Percentiles rank a stretch among this genome's conserved stretches.
Conservation (phyloP, 495 filamentous ascomycete genomes). For the Penicillium pulvis region DNA sequence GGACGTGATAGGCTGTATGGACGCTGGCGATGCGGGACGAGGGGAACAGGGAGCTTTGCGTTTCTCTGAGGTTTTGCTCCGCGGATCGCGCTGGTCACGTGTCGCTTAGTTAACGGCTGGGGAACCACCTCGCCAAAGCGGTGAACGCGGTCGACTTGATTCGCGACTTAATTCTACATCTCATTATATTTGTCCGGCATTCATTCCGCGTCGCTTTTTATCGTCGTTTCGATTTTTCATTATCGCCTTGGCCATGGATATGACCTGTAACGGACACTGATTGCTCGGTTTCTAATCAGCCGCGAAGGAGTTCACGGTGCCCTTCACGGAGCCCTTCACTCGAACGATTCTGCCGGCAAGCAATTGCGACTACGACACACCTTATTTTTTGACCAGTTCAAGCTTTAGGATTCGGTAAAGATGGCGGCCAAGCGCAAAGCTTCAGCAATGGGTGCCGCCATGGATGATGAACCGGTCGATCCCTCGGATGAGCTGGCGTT, state of each 20-base stretch:
- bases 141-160: neutral
- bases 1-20: slow-evolving; percentile 9
- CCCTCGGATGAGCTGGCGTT: slow-evolving; percentile 90
- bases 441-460: slow-evolving; percentile 59
- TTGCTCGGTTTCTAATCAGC: neutral
- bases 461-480: slow-evolving; percentile 70
- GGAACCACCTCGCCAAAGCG: neutral
- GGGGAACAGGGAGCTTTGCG: slow-evolving; percentile 24
- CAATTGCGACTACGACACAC: neutral
- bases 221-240: neutral
- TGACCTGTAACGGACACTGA: neutral
- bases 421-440: slow-evolving; percentile 82
- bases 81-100: slow-evolving; percentile 31
- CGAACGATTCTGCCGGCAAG: slow-evolving; percentile 7
- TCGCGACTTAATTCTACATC: slow-evolving; percentile 3
- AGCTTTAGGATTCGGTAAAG: slow-evolving; percentile 3
- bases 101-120: neutral
- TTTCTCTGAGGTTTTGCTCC: slow-evolving; percentile 29
- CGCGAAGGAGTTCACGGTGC: neutral
- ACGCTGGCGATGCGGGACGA: slow-evolving; percentile 1
- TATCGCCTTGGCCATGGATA: neutral
- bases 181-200: neutral
- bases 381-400: neutral
- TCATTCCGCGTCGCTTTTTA: neutral
- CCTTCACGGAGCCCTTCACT: neutral